phyloP scores from a whole-genome alignment of 2,329 filamentous ascomycete species.

The Aschersonia sp. region DNA sequence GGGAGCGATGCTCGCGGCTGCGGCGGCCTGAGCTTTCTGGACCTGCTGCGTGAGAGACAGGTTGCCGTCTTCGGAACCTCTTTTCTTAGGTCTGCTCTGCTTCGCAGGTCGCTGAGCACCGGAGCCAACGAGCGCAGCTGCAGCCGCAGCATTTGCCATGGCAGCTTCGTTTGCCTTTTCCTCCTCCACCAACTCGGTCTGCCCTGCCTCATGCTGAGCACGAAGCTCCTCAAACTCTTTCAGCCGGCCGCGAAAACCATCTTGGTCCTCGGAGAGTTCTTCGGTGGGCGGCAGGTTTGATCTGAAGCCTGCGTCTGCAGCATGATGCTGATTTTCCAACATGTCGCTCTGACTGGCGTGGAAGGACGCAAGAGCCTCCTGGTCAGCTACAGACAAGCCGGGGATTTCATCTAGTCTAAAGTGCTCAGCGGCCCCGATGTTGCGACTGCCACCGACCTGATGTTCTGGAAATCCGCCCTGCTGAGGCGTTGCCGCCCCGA shows the following conservation, averaged over 20 bases:
- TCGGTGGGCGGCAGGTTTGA: conserved; percentile 32
- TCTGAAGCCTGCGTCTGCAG: conserved; percentile 21
- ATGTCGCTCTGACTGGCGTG: conserved; percentile 6
- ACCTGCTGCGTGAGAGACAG: conserved; percentile 75
- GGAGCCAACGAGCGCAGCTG: neutral
- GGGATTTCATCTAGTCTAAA: conserved; percentile 63
- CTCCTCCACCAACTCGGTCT: conserved; percentile 7
- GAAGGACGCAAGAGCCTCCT: conserved; percentile 33
- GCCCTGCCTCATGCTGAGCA: conserved; percentile 51
- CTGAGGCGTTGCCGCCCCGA: conserved; percentile 11
- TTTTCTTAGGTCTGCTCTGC: conserved; percentile 15
- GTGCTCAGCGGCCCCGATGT: conserved; percentile 27
- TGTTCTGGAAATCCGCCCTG: conserved; percentile 58
- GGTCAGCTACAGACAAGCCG: conserved; percentile 41
- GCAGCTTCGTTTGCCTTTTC: neutral
- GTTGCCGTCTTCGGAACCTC: conserved; percentile 15
- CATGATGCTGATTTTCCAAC: conserved; percentile 3
- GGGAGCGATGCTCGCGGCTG: conserved; percentile 29
- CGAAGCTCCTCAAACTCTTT: conserved; percentile 72
- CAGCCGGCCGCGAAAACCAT: conserved; percentile 56
- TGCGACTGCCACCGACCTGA: conserved; percentile 14
- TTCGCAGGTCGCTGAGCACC: conserved; percentile 4
- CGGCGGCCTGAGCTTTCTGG: conserved; percentile 52
- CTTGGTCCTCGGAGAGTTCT: conserved; percentile 36
- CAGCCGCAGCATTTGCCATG: neutral